phyloP scores from a whole-genome alignment of 495 filamentous ascomycete species.

The Trichoderma reesei region DNA sequence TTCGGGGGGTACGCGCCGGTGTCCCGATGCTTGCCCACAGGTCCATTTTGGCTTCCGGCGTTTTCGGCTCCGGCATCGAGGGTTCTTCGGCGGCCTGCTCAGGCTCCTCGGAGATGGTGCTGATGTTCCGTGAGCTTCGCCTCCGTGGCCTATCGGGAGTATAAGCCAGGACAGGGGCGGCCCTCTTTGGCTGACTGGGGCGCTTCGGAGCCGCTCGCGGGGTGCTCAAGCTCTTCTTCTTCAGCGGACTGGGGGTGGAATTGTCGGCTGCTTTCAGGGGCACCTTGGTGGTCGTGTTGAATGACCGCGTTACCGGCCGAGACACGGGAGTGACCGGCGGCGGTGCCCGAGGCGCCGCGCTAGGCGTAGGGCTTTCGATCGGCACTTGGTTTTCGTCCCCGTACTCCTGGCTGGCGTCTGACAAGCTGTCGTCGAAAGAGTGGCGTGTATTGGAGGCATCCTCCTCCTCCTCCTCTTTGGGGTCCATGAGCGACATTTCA shows the following conservation, averaged over 20 bases:
- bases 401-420: conserved; percentile 52
- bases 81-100: conserved; percentile 7
- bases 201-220: conserved; percentile 31
- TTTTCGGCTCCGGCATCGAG: conserved; percentile 23
- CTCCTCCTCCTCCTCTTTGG: conserved; percentile 23
- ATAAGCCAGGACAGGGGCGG: conserved; percentile 34
- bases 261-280: conserved; percentile 61
- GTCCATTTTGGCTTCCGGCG: conserved; percentile 28
- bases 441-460: conserved; percentile 15
- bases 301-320: conserved; percentile 19
- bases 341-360: conserved; percentile 8
- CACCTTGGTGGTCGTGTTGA: conserved; percentile 68
- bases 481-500: conserved; percentile 42
- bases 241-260: conserved; percentile 39
- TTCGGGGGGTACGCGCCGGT: conserved; percentile 44
- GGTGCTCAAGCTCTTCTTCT: conserved; percentile 45
- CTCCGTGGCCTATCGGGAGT: conserved; percentile 29
- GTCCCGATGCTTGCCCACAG: conserved; percentile 44
- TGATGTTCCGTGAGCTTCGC: conserved; percentile 15
- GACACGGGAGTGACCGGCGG: background rate
- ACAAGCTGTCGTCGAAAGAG: conserved; percentile 32
- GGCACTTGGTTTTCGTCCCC: conserved; percentile 52
- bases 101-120: conserved; percentile 15
- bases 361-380: conserved; percentile 31
- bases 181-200: conserved; percentile 23